Base-by-base conservation (phyloP, 805 yeast genomes). In the Wickerhamiella azymoides region DNA sequence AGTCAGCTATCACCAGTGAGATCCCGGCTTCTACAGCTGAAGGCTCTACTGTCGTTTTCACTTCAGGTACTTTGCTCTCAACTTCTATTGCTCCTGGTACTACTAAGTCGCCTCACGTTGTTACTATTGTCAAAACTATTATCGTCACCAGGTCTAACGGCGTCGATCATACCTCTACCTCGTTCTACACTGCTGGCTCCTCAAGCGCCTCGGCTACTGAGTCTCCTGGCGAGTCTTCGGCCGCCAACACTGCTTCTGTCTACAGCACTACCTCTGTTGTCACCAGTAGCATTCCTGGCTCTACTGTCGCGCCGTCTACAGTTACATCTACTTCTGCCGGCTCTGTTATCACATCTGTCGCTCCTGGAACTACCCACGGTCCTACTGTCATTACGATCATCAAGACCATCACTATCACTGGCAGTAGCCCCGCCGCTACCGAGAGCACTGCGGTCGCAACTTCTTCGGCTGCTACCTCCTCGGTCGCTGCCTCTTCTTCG, bases 351-450 rank as follows among this genome's bases (percentile, higher is more conserved):
- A 27, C 46, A 3, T 14, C 41, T 8, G 32, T 30, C 10, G 26
- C 27, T 9, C 41, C 46, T n/a, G 46, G 46, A 2, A 37, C 46
- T 26, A 43, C 46, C 13, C 24, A 30, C 17, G 32, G 17, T 5
- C 46, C 41, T 10, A 27, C 21, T 25, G 17, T 43, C 27, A 24
- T 43, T 17, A 43, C 46, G 3, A 43, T 43, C 28, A 30, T 30
- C 39, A 30, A 28, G 38, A 44, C 47, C 10, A 19, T 37, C 9
- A 27, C 39, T 5, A 9, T 44, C 18, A 36, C 39, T 13, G 33
- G 33, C 13, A 28, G 8, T 4, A 21, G 24, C 24, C 24, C 24
- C 4, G 24, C 7, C 24, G 24, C 24, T 21, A 5, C 24, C 7
- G 24, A 21, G 24, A 21, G 24, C 24, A 40, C 43, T 21, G n/a